Percentiles rank a stretch among this genome's conserved stretches.
Evolutionary conservation across 352 stramenopile species (phyloP).

Genomic region (Thraustochytrium sp.): DNA sequence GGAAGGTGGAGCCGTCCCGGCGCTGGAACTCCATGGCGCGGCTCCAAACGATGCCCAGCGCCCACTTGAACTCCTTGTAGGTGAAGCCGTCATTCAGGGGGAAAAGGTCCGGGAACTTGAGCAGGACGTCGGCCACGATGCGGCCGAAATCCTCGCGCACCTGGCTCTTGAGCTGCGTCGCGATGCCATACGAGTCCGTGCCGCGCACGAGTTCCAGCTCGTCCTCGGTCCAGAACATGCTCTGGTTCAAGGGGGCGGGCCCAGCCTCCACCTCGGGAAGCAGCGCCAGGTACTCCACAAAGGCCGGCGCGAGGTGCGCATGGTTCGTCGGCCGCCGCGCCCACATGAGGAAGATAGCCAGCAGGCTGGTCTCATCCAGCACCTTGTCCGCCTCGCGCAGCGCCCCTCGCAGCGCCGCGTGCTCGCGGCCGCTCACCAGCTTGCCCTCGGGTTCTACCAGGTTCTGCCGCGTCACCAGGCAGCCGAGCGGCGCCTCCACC

Average conservation of each 20-base stretch:
- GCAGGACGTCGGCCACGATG: conserved; percentile 2
- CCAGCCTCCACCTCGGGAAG: conserved; percentile 27
- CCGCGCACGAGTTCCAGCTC: conserved; percentile 31
- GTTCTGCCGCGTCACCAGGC: neutral
- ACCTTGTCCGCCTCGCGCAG: neutral
- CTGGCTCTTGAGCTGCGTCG: conserved; percentile 19
- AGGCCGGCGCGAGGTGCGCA: neutral
- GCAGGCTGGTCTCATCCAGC: neutral
- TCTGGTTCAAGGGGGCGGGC: conserved; percentile 25
- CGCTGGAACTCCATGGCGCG: conserved; percentile 35
- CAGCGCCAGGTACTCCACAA: conserved; percentile 33
- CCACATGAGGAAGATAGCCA: conserved; percentile 41
- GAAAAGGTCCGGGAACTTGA: neutral
- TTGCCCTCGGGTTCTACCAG: neutral
- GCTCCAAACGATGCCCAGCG: conserved; percentile 3
- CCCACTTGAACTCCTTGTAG: conserved; percentile 39
- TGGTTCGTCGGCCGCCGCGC: neutral
- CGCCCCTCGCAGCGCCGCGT: neutral
- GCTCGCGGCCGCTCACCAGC: neutral
- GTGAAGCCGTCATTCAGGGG: neutral
- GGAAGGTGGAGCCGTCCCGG: neutral
- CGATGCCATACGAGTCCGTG: conserved; percentile 8
- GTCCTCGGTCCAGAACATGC: conserved; percentile 37
- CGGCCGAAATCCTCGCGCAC: conserved; percentile 21
- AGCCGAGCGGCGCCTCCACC: neutral